A percentile compares a stretch with the other conserved stretches of the same genome.
Conservation (phyloP, 1,284 basidiomycete species). For the Sporisorium reilianum region DNA sequence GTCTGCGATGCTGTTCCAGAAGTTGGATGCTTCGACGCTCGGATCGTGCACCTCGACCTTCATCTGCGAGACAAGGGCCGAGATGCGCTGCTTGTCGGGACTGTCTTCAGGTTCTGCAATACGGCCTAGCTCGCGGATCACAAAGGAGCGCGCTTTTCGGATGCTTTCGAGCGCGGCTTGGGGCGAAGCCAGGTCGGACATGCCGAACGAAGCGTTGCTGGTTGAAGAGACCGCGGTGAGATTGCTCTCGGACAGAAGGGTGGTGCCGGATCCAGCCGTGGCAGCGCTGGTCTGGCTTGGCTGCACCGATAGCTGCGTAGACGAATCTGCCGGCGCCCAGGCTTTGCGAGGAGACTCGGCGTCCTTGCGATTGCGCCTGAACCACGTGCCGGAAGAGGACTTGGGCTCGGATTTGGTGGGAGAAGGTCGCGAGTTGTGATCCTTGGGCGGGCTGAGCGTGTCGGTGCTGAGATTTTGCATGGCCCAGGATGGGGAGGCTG, state of each 20-base stretch:
- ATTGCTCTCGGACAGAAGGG: constrained; percentile 34
- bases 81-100: constrained; percentile 37
- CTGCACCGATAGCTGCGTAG: constrained; percentile 23
- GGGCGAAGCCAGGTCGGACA: constrained; percentile 42
- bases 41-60: constrained; percentile 24
- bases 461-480: constrained; percentile 44
- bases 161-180: constrained; percentile 49
- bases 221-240: constrained; percentile 20
- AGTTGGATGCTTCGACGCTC: constrained; percentile 37
- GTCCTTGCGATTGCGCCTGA: constrained; percentile 33
- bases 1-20: constrained; percentile 55
- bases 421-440: constrained; percentile 7
- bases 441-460: constrained; percentile 31
- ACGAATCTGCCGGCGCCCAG: constrained; percentile 11
- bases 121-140: constrained; percentile 44
- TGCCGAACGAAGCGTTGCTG: constrained; percentile 41
- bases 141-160: constrained; percentile 50
- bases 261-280: constrained; percentile 37
- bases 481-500: constrained; percentile 20
- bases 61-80: constrained; percentile 30
- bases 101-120: constrained; percentile 24
- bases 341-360: constrained; percentile 6
- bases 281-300: constrained; percentile 37
- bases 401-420: constrained; percentile 21
- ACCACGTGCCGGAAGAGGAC: constrained; percentile 19